Evolutionary conservation across 2,329 filamentous ascomycete genomes (phyloP).

Genomic region (Alternaria dauci): DNA sequence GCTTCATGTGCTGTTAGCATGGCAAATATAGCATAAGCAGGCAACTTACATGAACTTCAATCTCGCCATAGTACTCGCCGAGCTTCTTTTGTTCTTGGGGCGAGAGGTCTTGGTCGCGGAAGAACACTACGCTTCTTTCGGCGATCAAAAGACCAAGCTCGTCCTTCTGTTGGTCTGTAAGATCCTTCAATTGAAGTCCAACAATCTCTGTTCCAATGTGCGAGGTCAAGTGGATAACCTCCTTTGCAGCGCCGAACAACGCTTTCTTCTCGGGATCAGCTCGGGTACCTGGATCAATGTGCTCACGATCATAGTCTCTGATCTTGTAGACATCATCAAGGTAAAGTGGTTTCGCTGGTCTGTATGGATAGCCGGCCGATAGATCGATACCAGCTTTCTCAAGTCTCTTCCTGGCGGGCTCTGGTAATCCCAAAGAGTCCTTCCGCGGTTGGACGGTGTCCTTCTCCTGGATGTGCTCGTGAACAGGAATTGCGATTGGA

Average conservation of each 20-base stretch:
- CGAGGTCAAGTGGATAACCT: slow-evolving; percentile 44
- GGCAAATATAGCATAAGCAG: background rate
- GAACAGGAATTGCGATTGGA: slow-evolving; percentile 63
- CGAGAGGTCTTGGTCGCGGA: slow-evolving; percentile 59
- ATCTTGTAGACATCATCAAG: slow-evolving; percentile 75
- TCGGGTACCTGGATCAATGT: slow-evolving; percentile 54
- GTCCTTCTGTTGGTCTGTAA: slow-evolving; percentile 59
- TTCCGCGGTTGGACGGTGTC: slow-evolving; percentile 71
- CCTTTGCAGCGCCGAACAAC: slow-evolving; percentile 54
- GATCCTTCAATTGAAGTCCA: slow-evolving; percentile 58
- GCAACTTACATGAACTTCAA: slow-evolving; percentile 71
- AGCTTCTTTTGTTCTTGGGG: slow-evolving; percentile 44
- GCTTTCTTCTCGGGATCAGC: slow-evolving; percentile 60
- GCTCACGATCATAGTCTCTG: slow-evolving; percentile 56
- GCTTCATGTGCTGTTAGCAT: slow-evolving; percentile 53
- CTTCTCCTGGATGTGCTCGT: slow-evolving; percentile 60
- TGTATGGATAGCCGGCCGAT: slow-evolving; percentile 74
- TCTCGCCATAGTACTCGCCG: slow-evolving; percentile 56
- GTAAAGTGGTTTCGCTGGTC: slow-evolving; percentile 71
- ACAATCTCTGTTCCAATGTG: slow-evolving; percentile 51
- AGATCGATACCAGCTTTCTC: slow-evolving; percentile 75
- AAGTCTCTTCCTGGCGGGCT: slow-evolving; percentile 64
- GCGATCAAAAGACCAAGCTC: slow-evolving; percentile 57
- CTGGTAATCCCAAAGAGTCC: slow-evolving; percentile 70
- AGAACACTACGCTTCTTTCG: slow-evolving; percentile 58